Evolutionary conservation across 2,329 filamentous ascomycete species (phyloP).

Genomic region (Pleoardoris graminearum): DNA sequence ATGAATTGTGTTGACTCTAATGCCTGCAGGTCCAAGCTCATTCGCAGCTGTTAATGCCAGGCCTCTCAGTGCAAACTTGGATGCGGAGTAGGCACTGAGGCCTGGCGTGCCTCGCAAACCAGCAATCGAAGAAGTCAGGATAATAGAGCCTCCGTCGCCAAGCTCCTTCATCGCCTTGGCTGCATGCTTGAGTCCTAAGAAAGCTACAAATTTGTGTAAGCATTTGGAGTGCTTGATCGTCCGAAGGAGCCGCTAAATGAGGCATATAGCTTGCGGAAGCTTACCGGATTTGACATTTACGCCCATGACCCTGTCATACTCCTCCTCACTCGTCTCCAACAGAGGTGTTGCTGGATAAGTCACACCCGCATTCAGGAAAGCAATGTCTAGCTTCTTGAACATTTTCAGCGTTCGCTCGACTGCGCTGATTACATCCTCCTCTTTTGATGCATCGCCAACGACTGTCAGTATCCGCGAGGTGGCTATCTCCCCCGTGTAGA

Average conservation of each 20-base stretch:
- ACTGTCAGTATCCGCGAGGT: conserved; percentile 36
- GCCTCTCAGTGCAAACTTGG: conserved; percentile 46
- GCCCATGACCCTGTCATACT: conserved; percentile 43
- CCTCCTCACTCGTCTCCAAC: conserved; percentile 43
- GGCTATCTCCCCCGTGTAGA: conserved; percentile 30
- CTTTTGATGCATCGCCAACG: conserved; percentile 41
- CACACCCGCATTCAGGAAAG: conserved; percentile 34
- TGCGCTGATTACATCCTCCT: conserved; percentile 32
- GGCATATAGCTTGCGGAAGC: conserved; percentile 2
- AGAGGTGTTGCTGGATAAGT: conserved; percentile 34
- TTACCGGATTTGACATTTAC: conserved; percentile 46
- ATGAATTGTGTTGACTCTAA: conserved; percentile 49
- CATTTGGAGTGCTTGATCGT: conserved; percentile 1
- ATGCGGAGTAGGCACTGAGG: conserved; percentile 42
- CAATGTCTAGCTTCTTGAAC: conserved; percentile 34
- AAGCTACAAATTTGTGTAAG: conserved; percentile 26
- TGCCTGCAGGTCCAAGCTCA: conserved; percentile 44
- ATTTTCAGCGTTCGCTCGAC: conserved; percentile 30
- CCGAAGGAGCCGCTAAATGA: neutral
- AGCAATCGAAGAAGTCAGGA: conserved; percentile 46
- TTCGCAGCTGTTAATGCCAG: conserved; percentile 46
- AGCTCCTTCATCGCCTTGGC: conserved; percentile 39
- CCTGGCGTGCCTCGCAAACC: conserved; percentile 46
- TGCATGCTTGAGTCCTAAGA: conserved; percentile 45
- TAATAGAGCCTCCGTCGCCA: conserved; percentile 43